Evolutionary conservation across 2,329 filamentous ascomycete species (phyloP).

Genomic region (Aspergillus uvarum): DNA sequence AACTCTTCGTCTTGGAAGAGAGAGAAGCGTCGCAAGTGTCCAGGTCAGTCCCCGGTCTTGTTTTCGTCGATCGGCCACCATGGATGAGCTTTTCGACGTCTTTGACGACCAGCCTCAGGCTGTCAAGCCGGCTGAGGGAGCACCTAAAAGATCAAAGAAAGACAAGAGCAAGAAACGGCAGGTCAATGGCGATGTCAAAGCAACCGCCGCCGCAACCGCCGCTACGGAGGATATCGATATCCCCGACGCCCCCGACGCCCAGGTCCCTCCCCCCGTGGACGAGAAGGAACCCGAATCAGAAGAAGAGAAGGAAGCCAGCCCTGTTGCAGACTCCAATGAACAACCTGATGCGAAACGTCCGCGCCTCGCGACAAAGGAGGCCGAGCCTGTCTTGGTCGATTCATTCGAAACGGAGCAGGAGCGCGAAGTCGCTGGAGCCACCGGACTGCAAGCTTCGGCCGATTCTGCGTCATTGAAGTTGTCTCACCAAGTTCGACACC

Average conservation of each 20-base stretch:
- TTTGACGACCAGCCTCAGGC: slow-evolving; percentile 68
- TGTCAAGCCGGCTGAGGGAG: slow-evolving; percentile 30
- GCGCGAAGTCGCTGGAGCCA: slow-evolving; percentile 79
- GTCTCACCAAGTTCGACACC: slow-evolving; percentile 97
- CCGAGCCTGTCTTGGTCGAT: slow-evolving; percentile 83
- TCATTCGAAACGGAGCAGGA: slow-evolving; percentile 94
- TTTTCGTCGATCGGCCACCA: slow-evolving; percentile 36
- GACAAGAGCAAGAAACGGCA: slow-evolving; percentile 81
- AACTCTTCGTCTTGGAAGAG: slow-evolving; percentile 11
- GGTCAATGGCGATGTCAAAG: slow-evolving; percentile 75
- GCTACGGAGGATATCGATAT: slow-evolving; percentile 28
- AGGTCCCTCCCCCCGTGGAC: slow-evolving; percentile 5
- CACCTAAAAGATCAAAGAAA: slow-evolving; percentile 46
- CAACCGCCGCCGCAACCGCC: slow-evolving; percentile 34
- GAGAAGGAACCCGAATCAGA: slow-evolving; percentile 17
- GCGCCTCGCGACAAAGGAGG: slow-evolving; percentile 56
- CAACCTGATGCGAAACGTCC: slow-evolving; percentile 49
- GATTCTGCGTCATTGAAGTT: slow-evolving; percentile 70
- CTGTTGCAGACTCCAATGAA: slow-evolving; percentile 30
- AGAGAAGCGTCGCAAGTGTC: slow-evolving; percentile 20
- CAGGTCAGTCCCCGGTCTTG: slow-evolving; percentile 16
- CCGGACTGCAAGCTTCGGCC: slow-evolving; percentile 63
- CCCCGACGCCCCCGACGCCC: slow-evolving; percentile 19
- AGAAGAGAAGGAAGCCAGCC: slow-evolving; percentile 18
- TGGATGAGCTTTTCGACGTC: slow-evolving; percentile 81